Evolutionary conservation across 129 eudicot genomes (phyloP).

Genomic region (Cynara cardunculus): DNA sequence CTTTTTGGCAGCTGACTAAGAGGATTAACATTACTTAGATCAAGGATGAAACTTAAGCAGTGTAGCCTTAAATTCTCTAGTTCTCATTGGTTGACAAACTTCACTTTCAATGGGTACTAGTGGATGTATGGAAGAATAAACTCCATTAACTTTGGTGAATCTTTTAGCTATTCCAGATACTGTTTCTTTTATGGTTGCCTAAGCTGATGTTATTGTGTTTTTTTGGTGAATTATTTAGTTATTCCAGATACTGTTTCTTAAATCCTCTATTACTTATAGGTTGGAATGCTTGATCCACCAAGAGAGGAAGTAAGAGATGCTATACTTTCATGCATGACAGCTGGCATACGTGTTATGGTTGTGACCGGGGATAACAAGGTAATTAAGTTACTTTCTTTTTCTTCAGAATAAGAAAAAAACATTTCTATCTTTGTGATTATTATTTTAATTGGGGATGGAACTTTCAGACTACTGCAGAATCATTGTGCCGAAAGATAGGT

Average conservation of each 20-base stretch:
- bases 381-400: background rate
- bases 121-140: background rate
- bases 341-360: conserved; percentile 98
- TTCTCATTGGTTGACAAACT: background rate
- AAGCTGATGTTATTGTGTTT: background rate
- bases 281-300: conserved; percentile 99
- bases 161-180: background rate
- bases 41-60: background rate
- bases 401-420: background rate
- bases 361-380: conserved; percentile 99
- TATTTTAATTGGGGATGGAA: conserved; percentile 25
- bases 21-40: background rate
- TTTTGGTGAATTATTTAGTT: background rate
- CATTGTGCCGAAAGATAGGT: conserved; percentile 86
- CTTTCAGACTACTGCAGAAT: conserved; percentile 85
- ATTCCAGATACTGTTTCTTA: conserved; percentile 1
- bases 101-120: background rate
- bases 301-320: conserved; percentile 94
- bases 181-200: conserved; percentile 3
- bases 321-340: conserved; percentile 94
- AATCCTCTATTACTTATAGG: conserved; percentile 33
- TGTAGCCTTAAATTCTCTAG: background rate
- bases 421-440: background rate
- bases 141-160: background rate
- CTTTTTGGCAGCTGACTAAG: background rate